Evolutionary conservation across 129 eudicot genomes (phyloP).

Genomic region (Sambucus nigra): DNA sequence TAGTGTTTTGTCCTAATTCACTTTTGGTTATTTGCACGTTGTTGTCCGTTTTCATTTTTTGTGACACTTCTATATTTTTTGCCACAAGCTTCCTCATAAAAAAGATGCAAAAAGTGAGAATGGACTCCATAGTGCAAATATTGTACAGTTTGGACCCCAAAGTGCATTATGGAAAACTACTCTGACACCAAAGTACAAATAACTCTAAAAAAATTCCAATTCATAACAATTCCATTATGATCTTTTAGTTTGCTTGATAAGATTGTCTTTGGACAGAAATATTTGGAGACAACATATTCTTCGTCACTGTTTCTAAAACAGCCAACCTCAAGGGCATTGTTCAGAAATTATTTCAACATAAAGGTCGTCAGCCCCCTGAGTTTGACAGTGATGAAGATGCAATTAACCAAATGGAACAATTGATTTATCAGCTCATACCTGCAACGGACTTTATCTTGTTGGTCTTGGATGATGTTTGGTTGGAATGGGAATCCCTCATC

Average conservation of each 20-base stretch:
- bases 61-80: too few species aligned
- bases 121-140: too few species aligned
- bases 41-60: too few species aligned
- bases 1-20: too few species aligned
- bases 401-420: conserved; percentile 19
- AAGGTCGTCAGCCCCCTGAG: conserved; percentile 1
- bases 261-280: conserved; percentile 15
- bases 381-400: conserved; percentile 42
- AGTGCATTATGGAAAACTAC: too few species aligned
- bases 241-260: background rate
- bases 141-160: too few species aligned
- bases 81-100: too few species aligned
- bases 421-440: conserved; percentile 8
- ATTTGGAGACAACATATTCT: conserved; percentile 34
- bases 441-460: conserved; percentile 21
- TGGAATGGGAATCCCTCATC: conserved; percentile 25
- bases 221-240: background rate
- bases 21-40: too few species aligned
- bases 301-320: conserved; percentile 31
- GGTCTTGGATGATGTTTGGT: conserved; percentile 52
- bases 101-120: too few species aligned
- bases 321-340: conserved; percentile 21
- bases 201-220: too few species aligned
- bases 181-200: too few species aligned
- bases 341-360: conserved; percentile 19